Evolutionary conservation across 164 flowering plant genomes (phyloP).

Genomic region (Vitis amurensis): DNA sequence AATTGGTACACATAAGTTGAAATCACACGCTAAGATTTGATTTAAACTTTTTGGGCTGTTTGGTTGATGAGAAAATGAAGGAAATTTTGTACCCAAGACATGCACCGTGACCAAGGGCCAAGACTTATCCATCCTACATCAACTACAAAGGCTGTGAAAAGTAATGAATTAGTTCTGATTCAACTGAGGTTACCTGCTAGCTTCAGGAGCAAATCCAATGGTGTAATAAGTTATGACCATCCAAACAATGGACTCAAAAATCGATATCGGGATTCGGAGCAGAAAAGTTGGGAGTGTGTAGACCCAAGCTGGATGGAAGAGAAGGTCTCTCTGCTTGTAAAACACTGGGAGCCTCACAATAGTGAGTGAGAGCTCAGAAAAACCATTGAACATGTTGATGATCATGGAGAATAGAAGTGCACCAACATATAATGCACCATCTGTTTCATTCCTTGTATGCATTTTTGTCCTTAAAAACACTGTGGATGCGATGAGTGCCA

Average conservation of each 20-base stretch:
- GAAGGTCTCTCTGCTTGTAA: conserved; percentile 89
- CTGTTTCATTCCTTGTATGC: conserved; percentile 52
- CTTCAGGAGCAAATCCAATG: conserved; percentile 92
- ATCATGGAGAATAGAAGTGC: conserved; percentile 68
- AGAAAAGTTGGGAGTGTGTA: conserved; percentile 77
- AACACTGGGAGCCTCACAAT: conserved; percentile 89
- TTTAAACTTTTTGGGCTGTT: neutral
- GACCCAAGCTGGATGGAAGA: conserved; percentile 88
- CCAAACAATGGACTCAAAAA: conserved; percentile 75
- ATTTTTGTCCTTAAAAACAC: conserved; percentile 64
- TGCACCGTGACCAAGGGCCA: too few species aligned
- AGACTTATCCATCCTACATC: too few species aligned
- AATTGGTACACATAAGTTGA: neutral
- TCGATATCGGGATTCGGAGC: conserved; percentile 67
- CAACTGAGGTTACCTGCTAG: conserved; percentile 57
- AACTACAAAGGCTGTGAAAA: too few species aligned
- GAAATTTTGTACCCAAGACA: too few species aligned
- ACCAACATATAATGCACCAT: conserved; percentile 69
- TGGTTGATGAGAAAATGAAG: too few species aligned
- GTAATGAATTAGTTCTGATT: neutral
- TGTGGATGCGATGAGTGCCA: conserved; percentile 60
- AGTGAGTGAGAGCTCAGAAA: conserved; percentile 73
- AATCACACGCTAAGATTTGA: neutral
- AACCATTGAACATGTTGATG: conserved; percentile 88
- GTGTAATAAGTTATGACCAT: conserved; percentile 63